Evolutionary conservation across 768 basidiomycete species (phyloP), one percentile per base, ranked within the genome.

Genomic region (Cystobasidium ongulense): DNA sequence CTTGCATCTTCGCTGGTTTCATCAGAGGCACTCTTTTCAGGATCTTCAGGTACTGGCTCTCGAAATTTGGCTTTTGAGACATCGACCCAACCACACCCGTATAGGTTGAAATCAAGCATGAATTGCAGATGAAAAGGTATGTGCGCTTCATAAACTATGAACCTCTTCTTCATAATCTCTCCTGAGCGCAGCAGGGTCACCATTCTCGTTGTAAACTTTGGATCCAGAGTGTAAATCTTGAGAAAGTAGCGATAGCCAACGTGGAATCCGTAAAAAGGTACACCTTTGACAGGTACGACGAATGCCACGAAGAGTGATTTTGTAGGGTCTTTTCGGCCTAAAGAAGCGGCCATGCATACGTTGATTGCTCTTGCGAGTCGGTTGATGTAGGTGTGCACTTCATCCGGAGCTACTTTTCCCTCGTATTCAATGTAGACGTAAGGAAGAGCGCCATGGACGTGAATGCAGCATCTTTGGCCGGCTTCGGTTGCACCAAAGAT

Each of bases 251-350:
- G 84, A 78, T 92, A 90, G 31, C 87, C 86, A 13, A 88, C 84
- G 80, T 92, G 89, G 80, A 93, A 98, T 10, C 96, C 94, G 81
- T 98, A 98, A 81, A 98, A 96, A 79, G 90, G 89, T 21, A 92
- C 83, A n/a, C 92, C 96, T 82, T 98, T 98, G 75, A 93, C 90
- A 63, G 94, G 84, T 59, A 91, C 80, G 46, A 96, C 85, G 27
- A 88, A 88, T 17, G 90, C 89, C 73, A 84, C 81, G 74, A 81
- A 82, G 27, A 83, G 79, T 66, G 78, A 78, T 54, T 77, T 78
- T 29, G 80, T 79, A 75, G 81, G 79, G 59, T 80, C 77, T 85
- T 54, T 83, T 85, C 4, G 82, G 81, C 31, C 88, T 88, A 78
- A 88, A 88, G 77, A 92, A 81, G 2, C 91, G 91, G 57, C 92